Base-by-base conservation (phyloP, 1,284 basidiomycete genomes). In the Stygiomarasmius scandens region DNA sequence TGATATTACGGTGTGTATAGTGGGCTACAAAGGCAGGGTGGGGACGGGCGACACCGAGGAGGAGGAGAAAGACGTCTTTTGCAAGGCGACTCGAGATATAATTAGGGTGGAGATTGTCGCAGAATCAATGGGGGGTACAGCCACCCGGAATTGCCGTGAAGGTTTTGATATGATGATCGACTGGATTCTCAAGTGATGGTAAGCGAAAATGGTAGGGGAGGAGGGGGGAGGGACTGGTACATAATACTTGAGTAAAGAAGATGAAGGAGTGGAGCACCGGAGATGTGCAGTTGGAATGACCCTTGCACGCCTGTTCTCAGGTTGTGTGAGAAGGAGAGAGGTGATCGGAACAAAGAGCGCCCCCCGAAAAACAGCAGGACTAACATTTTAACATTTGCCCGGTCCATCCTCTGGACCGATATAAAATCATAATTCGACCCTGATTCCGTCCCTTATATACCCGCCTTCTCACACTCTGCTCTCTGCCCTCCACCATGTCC, bases 401-500 rank as follows among this genome's bases (percentile, higher is more conserved):
- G 25, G 50, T 24, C 32, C 27, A 23, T 38, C 23, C 43, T 47
- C 47, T 32, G 29, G 38, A 2, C 50, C 20, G 38, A 54, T 36
- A 47, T 36, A 50, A 47, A 24, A 32, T 32, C 29, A 32, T 32
- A 32, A 6, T 32, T 32, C 29, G 29, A 32, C 29, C 29, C 29
- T 32, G 29, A 32, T 52, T 22, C 20, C 23, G 46, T 25, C 36
- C 48, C 27, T 44, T 58, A 45, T 58, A 58, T 50, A 54, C 45
- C 25, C 29, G 44, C 53, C 49, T 20, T 45, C 52, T 32, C 25
- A 34, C 34, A 23, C 53, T 41, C 75, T 77, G 70, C 71, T 32
- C 9, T 50, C 46, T 29, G 14, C 38, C 29, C 48, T 50, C 34
- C 38, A 50, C 48, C 56, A 57, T 57, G 55, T 55, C 59, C 49